Evolutionary conservation across 2,329 filamentous ascomycete genomes (phyloP).

Genomic region (Claviceps cyperi): DNA sequence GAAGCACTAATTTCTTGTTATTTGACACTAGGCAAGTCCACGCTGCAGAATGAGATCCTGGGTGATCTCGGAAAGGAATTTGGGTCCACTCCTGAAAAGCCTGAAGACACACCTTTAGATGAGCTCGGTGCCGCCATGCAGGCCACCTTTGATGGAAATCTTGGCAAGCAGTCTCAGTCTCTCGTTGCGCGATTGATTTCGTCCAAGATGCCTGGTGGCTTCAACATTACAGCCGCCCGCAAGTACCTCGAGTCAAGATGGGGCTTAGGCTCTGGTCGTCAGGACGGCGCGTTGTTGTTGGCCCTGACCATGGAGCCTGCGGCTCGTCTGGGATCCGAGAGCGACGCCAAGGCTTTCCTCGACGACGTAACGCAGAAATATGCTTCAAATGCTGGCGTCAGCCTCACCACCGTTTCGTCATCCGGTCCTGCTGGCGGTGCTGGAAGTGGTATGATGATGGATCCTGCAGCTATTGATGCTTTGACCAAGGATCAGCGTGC

Average conservation of each 20-base stretch:
- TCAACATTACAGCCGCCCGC: slow-evolving; percentile 91
- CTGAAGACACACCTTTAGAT: slow-evolving; percentile 91
- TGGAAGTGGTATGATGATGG: slow-evolving; percentile 96
- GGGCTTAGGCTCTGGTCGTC: slow-evolving; percentile 73
- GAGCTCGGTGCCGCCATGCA: slow-evolving; percentile 94
- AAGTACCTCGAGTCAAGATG: slow-evolving; percentile 93
- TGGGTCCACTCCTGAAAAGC: slow-evolving; percentile 93
- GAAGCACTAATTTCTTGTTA: slow-evolving; percentile 5
- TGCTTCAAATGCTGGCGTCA: slow-evolving; percentile 69
- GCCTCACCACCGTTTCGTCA: slow-evolving; percentile 59
- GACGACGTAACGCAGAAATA: slow-evolving; percentile 86
- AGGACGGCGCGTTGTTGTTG: slow-evolving; percentile 79
- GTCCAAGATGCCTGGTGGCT: slow-evolving; percentile 98
- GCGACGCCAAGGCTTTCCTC: slow-evolving; percentile 82
- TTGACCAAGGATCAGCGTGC: slow-evolving; percentile 92
- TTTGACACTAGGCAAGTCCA: slow-evolving; percentile 69
- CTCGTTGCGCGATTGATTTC: slow-evolving; percentile 90
- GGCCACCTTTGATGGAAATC: slow-evolving; percentile 94
- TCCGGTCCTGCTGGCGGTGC: slow-evolving; percentile 58
- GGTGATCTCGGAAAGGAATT: slow-evolving; percentile 98
- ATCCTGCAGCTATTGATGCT: slow-evolving; percentile 89
- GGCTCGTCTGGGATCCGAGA: slow-evolving; percentile 74
- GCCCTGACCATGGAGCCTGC: slow-evolving; percentile 88
- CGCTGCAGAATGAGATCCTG: slow-evolving; percentile 94
- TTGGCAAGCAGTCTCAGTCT: slow-evolving; percentile 91